A percentile compares a stretch with the other conserved stretches of the same genome.
Evolutionary conservation across 306 rosid species (phyloP).

Genomic region (Quercus variabilis): DNA sequence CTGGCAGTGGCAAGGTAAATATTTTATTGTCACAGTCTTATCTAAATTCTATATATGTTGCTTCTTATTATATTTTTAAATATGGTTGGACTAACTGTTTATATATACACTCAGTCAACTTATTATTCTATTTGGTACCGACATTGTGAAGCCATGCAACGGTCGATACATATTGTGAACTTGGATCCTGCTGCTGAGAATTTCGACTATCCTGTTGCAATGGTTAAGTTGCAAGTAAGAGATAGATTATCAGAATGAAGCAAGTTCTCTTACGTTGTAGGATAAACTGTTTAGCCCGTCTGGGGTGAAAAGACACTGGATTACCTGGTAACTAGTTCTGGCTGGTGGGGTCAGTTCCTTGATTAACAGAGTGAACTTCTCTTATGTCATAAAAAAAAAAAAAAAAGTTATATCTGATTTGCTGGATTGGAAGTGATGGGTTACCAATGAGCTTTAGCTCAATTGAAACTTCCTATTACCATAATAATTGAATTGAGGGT

Average conservation of each 20-base stretch:
- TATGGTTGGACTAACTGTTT: background rate
- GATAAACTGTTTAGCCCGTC: no score
- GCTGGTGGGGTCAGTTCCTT: no score
- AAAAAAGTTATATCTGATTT: background rate
- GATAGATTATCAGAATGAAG: no score
- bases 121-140: slow-evolving; percentile 78
- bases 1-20: slow-evolving; percentile 79
- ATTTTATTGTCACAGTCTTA: background rate
- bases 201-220: slow-evolving; percentile 90
- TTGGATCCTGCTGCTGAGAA: slow-evolving; percentile 96
- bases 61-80: background rate
- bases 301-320: accelerated
- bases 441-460: background rate
- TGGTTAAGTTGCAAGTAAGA: background rate
- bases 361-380: no score
- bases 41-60: background rate
- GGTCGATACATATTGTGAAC: slow-evolving; percentile 62
- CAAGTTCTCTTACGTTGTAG: accelerated
- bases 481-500: no score
- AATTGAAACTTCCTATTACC: no score
- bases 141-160: slow-evolving; percentile 49
- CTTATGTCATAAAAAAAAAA: no score
- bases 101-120: slow-evolving; percentile 48
- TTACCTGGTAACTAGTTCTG: no score
- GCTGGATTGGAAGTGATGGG: background rate